phyloP scores from a whole-genome alignment of 1,284 basidiomycete species.

The Sanghuangporus weigelae region DNA sequence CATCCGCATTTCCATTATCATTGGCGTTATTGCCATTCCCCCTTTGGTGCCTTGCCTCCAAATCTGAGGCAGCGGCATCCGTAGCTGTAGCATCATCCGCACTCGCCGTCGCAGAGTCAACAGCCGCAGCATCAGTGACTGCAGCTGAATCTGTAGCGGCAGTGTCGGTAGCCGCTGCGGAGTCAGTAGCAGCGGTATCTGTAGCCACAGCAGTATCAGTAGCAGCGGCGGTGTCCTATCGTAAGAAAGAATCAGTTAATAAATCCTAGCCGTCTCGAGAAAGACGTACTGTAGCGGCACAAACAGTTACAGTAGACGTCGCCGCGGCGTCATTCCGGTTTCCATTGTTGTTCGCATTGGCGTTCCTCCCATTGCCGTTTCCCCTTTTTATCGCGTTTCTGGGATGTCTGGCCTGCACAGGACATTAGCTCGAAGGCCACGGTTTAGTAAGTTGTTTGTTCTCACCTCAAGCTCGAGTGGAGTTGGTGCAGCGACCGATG shows the following conservation, averaged over 20 bases:
- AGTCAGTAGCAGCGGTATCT: background rate
- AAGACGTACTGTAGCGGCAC: background rate
- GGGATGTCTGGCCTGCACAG: background rate
- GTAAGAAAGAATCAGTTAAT: background rate
- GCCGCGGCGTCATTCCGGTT: background rate
- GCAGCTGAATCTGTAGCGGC: background rate
- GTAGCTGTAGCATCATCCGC: background rate
- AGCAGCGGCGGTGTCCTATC: background rate
- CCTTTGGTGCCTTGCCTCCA: background rate
- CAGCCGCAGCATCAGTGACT: background rate
- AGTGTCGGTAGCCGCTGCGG: background rate
- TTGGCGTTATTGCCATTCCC: background rate
- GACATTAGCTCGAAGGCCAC: background rate
- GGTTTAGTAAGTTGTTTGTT: background rate
- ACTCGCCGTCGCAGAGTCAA: background rate
- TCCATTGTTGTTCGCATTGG: background rate
- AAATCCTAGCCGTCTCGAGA: background rate
- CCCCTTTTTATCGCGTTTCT: background rate
- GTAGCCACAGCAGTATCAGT: background rate
- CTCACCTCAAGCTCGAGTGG: slow-evolving; percentile 22
- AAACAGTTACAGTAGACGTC: background rate
- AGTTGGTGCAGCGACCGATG: slow-evolving; percentile 25
- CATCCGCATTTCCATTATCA: background rate
- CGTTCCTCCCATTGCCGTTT: background rate
- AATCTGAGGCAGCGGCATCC: background rate